A percentile compares a stretch with the other conserved stretches of the same genome.
Evolutionary conservation across 1,284 basidiomycete genomes (phyloP).

Genomic region (Xerocomus amazonicus): DNA sequence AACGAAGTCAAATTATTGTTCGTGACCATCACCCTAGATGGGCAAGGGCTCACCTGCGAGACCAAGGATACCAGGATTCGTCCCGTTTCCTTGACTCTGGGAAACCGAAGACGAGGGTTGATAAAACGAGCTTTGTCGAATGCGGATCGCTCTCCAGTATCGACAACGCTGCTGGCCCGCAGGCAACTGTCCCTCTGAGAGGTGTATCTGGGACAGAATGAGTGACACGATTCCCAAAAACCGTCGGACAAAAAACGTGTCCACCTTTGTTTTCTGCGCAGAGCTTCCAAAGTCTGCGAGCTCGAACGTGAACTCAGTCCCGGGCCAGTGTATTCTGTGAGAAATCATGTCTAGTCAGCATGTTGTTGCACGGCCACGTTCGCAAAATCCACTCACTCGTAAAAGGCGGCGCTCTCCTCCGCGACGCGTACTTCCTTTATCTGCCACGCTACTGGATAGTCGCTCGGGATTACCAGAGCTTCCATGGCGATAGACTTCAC

Average conservation of each 20-base stretch:
- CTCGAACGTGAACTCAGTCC: conserved; percentile 28
- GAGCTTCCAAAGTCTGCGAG: conserved; percentile 26
- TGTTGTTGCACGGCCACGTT: not conserved
- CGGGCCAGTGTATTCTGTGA: conserved; percentile 30
- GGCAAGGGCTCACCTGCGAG: conserved; percentile 19
- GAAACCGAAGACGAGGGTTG: conserved; percentile 19
- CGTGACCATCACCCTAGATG: not conserved
- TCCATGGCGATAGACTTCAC: conserved; percentile 19
- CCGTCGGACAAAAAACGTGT: not conserved
- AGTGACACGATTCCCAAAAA: not conserved
- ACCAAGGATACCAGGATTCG: conserved; percentile 20
- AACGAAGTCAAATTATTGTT: not conserved
- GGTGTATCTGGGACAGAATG: conserved; percentile 14
- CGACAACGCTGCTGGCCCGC: conserved; percentile 28
- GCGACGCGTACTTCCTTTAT: conserved; percentile 22
- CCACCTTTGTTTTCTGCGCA: conserved; percentile 31
- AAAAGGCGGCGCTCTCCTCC: conserved; percentile 30
- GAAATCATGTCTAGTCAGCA: not conserved
- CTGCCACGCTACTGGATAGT: conserved; percentile 31
- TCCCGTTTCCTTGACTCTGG: conserved; percentile 10
- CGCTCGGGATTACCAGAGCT: conserved; percentile 21
- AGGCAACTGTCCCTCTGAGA: conserved; percentile 25
- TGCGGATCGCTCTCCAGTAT: conserved; percentile 30
- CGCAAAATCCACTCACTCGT: conserved; percentile 21
- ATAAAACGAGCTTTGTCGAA: conserved; percentile 29